phyloP scores from a whole-genome alignment of 495 filamentous ascomycete genomes.

The Penicillium taxi region DNA sequence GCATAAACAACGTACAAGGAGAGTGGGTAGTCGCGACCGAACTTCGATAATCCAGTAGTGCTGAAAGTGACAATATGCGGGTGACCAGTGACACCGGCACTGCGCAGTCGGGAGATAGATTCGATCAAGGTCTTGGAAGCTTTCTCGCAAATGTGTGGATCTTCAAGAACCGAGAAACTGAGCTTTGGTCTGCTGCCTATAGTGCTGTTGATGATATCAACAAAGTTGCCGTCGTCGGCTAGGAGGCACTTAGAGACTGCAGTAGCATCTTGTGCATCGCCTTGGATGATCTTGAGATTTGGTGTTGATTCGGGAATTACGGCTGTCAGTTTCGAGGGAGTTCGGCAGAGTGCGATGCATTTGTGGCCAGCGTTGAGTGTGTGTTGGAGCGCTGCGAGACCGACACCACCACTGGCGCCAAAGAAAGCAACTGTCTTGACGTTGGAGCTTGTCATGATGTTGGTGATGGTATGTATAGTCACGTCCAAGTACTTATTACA shows the following conservation, averaged over 20 bases:
- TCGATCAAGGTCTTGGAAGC: constrained; percentile 39
- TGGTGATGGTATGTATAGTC: not conserved
- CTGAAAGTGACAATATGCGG: constrained; percentile 43
- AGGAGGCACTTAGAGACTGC: constrained; percentile 32
- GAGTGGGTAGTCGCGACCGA: constrained; percentile 46
- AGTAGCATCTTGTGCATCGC: constrained; percentile 42
- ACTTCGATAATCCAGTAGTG: constrained; percentile 44
- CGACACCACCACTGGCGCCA: constrained; percentile 45
- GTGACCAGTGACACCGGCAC: constrained; percentile 15
- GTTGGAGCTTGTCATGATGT: constrained; percentile 10
- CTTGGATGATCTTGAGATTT: constrained; percentile 43
- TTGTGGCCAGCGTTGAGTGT: constrained; percentile 44
- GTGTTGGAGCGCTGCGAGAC: constrained; percentile 38
- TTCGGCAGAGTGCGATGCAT: constrained; percentile 48
- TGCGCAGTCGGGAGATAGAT: constrained; percentile 30
- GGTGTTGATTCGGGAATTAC: constrained; percentile 28
- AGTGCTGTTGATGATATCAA: constrained; percentile 25
- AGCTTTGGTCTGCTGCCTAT: constrained; percentile 23
- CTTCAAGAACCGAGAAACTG: constrained; percentile 30
- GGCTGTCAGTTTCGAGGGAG: constrained; percentile 50
- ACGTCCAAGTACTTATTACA: too few relatives aligned
- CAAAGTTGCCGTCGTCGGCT: constrained; percentile 11
- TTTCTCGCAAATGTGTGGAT: constrained; percentile 51
- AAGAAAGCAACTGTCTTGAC: constrained; percentile 38
- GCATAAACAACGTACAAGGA: constrained; percentile 37